phyloP scores from a whole-genome alignment of 257 asterid species.

The Dorcoceras hygrometricum region DNA sequence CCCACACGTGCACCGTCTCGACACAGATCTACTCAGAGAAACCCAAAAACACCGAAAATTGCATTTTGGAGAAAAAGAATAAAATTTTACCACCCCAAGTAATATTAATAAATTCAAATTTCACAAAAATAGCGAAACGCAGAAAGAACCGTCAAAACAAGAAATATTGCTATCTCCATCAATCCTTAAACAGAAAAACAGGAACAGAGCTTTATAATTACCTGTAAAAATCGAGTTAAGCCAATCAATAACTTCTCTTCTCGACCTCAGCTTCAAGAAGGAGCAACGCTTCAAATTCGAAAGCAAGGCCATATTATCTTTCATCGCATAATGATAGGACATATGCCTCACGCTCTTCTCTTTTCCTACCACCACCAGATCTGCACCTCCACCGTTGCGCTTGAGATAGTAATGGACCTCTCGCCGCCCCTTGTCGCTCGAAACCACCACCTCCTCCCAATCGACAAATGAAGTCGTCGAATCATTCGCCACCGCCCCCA shows the following conservation, averaged over 20 bases:
- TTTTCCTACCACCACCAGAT: conserved; percentile 78
- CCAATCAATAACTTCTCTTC: conserved; percentile 76
- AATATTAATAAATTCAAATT: background rate
- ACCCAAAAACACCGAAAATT: conserved; percentile 3
- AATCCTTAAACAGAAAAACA: background rate
- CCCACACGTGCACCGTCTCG: background rate
- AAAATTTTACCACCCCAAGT: background rate
- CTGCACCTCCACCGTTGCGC: conserved; percentile 52
- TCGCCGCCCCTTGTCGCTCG: conserved; percentile 53
- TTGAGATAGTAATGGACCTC: conserved; percentile 64
- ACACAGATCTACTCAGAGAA: background rate
- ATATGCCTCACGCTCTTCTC: conserved; percentile 52
- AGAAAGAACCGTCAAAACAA: background rate
- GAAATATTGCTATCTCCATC: background rate
- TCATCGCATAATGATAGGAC: conserved; percentile 44
- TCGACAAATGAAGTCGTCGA: conserved; percentile 42
- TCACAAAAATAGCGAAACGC: background rate
- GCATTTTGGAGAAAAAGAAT: background rate
- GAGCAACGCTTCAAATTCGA: conserved; percentile 33
- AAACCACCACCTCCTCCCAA: conserved; percentile 61
- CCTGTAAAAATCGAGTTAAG: conserved; percentile 59
- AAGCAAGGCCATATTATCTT: conserved; percentile 26
- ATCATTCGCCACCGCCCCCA: conserved; percentile 33
- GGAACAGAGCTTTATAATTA: conserved; percentile 9
- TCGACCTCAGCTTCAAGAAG: conserved; percentile 54